Evolutionary conservation across 495 filamentous ascomycete species (phyloP).

Genomic region (Neurospora tetraspora): DNA sequence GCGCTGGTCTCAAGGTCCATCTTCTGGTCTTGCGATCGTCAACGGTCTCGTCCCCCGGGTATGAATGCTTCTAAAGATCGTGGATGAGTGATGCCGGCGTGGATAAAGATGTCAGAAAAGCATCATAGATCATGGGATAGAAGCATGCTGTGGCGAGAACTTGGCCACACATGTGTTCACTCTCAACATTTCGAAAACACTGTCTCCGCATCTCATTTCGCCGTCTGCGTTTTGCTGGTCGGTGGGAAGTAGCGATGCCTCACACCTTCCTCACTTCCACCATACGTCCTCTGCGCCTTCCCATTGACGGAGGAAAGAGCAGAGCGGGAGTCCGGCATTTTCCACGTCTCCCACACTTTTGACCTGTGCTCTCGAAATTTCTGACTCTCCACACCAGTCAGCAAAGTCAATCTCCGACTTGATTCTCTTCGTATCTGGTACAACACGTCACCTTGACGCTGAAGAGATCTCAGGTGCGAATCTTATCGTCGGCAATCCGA

Average conservation of each 20-base stretch:
- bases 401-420: neutral
- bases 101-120: neutral
- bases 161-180: neutral
- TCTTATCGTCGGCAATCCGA: neutral
- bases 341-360: neutral
- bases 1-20: slow-evolving; percentile 15
- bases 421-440: neutral
- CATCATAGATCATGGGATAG: neutral
- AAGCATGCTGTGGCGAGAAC: neutral
- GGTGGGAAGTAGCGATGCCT: neutral
- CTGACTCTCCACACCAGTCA: neutral
- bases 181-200: neutral
- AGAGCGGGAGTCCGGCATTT: neutral
- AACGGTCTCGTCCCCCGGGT: neutral
- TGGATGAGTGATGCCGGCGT: neutral
- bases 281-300: neutral
- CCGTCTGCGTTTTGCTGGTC: neutral
- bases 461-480: neutral
- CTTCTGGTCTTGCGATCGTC: neutral
- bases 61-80: neutral
- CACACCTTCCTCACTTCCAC: neutral
- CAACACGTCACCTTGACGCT: neutral
- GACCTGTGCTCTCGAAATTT: neutral
- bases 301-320: neutral
- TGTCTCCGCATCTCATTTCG: neutral